Evolutionary conservation across 2,329 filamentous ascomycete species (phyloP).

Genomic region (Hymenoscyphus salicellus): DNA sequence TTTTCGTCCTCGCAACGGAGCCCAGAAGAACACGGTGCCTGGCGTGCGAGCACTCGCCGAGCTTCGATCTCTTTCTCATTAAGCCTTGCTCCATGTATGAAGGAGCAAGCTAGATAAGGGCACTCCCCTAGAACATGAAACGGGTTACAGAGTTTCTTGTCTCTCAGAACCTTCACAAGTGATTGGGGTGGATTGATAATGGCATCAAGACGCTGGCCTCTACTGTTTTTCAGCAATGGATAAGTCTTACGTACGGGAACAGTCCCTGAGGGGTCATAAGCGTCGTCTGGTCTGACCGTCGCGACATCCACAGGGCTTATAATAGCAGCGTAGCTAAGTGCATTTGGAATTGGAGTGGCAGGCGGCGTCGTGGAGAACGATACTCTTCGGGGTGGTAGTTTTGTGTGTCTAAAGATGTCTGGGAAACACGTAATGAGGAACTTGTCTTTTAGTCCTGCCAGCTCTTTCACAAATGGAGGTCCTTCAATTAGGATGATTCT

Average conservation of each 20-base stretch:
- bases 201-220: slow-evolving; percentile 18
- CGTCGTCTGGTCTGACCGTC: no score
- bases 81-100: slow-evolving; percentile 15
- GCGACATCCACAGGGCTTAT: no score
- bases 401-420: slow-evolving; percentile 31
- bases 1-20: slow-evolving; percentile 15
- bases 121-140: slow-evolving; percentile 14
- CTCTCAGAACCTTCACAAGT: slow-evolving; percentile 12
- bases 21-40: slow-evolving; percentile 14
- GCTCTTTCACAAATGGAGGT: slow-evolving; percentile 39
- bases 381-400: slow-evolving; percentile 20
- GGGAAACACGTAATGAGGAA: slow-evolving; percentile 31
- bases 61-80: slow-evolving; percentile 16
- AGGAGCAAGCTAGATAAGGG: slow-evolving; percentile 10
- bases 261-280: no score
- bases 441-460: slow-evolving; percentile 34
- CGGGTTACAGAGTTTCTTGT: slow-evolving; percentile 9
- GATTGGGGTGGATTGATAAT: slow-evolving; percentile 11
- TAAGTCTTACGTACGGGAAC: no score
- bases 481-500: slow-evolving; percentile 41
- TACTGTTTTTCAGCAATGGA: slow-evolving; percentile 1
- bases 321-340: slow-evolving; percentile 11
- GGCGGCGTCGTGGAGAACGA: slow-evolving; percentile 12
- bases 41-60: slow-evolving; percentile 15
- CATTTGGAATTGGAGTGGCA: slow-evolving; percentile 8